Conservation (phyloP, 2,329 filamentous ascomycete species). For the Thermoascus crustaceus region DNA sequence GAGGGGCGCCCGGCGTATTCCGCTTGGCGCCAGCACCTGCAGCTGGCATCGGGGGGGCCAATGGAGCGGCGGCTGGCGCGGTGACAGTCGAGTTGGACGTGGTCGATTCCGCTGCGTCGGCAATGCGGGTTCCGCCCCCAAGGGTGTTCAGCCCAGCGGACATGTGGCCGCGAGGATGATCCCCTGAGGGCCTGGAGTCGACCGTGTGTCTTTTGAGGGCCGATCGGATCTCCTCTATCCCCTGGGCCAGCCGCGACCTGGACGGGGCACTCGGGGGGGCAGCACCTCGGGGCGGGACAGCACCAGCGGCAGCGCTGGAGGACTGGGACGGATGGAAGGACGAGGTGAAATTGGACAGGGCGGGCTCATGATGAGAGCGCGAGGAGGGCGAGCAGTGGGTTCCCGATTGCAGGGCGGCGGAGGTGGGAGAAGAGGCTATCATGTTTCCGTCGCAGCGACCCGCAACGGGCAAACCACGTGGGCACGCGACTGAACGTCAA, state of each 20-base stretch:
- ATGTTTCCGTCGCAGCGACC: constrained; percentile 17
- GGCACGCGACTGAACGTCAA: constrained; percentile 27
- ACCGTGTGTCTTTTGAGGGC: constrained; percentile 32
- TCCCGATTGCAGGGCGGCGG: constrained; percentile 28
- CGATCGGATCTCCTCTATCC: constrained; percentile 33
- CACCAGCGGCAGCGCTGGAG: constrained; percentile 10
- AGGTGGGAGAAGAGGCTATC: constrained; percentile 34
- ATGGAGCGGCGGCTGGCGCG: constrained; percentile 2
- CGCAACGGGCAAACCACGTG: constrained; percentile 28
- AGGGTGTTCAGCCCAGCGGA: constrained; percentile 26
- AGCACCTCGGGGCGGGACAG: constrained; percentile 6
- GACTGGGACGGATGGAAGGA: constrained; percentile 11
- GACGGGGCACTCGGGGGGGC: constrained; percentile 1
- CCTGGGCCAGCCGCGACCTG: constrained; percentile 22
- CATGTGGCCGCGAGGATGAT: constrained; percentile 26
- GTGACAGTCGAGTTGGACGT: constrained; percentile 7
- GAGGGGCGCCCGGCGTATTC: constrained; percentile 16
- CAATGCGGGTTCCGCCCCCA: constrained; percentile 21
- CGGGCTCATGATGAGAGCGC: constrained; percentile 4
- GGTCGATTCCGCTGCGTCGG: constrained; percentile 6
- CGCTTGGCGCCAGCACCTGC: constrained; percentile 13
- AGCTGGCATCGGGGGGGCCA: constrained; percentile 11
- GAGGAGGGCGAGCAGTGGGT: constrained; percentile 17
- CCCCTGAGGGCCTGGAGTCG: constrained; percentile 24
- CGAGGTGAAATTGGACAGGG: constrained; percentile 9